Conservation (phyloP, 164 flowering plant genomes). For the Tinospora cordifolia region DNA sequence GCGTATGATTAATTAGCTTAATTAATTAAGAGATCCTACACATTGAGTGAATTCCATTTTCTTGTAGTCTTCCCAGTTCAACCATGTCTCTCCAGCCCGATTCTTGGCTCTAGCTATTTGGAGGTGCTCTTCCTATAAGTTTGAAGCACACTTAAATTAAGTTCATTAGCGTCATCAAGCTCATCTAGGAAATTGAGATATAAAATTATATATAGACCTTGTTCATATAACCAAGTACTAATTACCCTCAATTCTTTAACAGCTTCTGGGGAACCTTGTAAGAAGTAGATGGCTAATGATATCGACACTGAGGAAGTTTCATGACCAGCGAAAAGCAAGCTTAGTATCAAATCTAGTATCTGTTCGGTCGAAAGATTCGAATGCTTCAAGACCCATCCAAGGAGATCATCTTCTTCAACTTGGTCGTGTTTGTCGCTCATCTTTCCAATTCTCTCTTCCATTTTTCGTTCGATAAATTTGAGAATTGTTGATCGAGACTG, state of each 20-base stretch:
- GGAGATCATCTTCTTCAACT: constrained; percentile 67
- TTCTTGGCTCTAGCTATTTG: constrained; percentile 47
- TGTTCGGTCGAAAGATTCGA: constrained; percentile 82
- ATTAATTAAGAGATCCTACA: constrained; percentile 35
- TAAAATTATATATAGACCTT: too few species aligned
- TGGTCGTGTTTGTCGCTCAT: constrained; percentile 25
- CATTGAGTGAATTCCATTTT: constrained; percentile 91
- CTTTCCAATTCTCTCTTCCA: constrained; percentile 52
- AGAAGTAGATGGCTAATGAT: constrained; percentile 76
- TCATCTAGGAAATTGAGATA: too few species aligned
- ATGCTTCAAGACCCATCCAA: constrained; percentile 81
- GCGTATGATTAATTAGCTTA: background rate
- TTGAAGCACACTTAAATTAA: too few species aligned
- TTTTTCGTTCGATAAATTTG: constrained; percentile 56
- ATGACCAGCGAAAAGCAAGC: constrained; percentile 91
- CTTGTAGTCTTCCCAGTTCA: constrained; percentile 91
- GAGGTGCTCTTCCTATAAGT: constrained; percentile 68
- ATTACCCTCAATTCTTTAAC: constrained; percentile 59
- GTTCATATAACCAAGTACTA: too few species aligned
- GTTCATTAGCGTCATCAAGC: too few species aligned
- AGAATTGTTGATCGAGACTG: constrained; percentile 79
- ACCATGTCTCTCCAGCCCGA: constrained; percentile 36
- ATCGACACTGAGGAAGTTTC: constrained; percentile 90
- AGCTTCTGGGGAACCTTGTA: constrained; percentile 55
- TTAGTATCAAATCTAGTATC: constrained; percentile 73